Percentiles rank a stretch among this genome's conserved stretches.
Evolutionary conservation across 257 asterid genomes (phyloP).

Genomic region (Solanum chilense): DNA sequence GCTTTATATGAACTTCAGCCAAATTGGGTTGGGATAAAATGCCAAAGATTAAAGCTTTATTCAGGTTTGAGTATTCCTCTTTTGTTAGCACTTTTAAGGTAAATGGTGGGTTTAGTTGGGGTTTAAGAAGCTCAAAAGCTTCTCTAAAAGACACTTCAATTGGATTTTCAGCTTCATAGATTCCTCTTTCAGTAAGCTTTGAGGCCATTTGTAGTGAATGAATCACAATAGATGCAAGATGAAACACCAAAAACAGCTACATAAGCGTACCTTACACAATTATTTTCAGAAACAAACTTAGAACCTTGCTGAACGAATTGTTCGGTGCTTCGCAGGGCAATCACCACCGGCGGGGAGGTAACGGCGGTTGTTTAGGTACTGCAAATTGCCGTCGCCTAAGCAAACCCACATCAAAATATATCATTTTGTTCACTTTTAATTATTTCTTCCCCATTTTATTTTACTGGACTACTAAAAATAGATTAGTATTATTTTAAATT

Average conservation of each 20-base stretch:
- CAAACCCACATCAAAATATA: too few species aligned
- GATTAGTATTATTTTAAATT: neutral
- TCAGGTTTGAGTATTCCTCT: conserved; percentile 43
- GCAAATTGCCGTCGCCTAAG: neutral
- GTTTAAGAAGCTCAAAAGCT: conserved; percentile 37
- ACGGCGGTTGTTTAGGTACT: neutral
- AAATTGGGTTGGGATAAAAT: conserved; percentile 41
- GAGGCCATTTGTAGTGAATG: conserved; percentile 16
- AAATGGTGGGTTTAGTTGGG: conserved; percentile 66
- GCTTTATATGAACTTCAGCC: conserved; percentile 52
- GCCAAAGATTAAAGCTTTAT: conserved; percentile 59
- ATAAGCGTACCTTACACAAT: neutral
- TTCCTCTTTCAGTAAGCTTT: conserved; percentile 14
- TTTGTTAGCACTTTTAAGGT: conserved; percentile 42
- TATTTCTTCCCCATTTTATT: neutral
- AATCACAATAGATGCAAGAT: neutral
- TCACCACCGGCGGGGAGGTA: neutral
- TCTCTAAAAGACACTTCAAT: conserved; percentile 43
- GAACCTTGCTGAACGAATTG: neutral
- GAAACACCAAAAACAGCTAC: neutral
- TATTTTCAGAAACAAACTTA: neutral
- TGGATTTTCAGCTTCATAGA: conserved; percentile 47
- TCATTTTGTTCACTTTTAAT: neutral
- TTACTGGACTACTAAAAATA: neutral
- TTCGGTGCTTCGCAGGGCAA: neutral